phyloP scores from a whole-genome alignment of 2,329 filamentous ascomycete genomes.

The Chaetothyriales sp. region DNA sequence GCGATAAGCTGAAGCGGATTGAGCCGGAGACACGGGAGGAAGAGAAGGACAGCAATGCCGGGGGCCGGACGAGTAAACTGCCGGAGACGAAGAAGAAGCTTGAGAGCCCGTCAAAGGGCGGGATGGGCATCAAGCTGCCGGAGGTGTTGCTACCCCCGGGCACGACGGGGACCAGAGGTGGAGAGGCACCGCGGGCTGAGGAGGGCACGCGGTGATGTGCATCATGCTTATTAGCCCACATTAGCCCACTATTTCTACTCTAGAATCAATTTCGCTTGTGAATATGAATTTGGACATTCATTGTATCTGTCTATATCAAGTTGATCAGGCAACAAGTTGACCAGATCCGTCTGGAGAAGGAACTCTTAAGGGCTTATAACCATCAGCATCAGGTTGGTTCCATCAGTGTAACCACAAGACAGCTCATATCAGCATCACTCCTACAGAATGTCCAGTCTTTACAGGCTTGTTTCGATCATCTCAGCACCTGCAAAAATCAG shows the following conservation, averaged over 20 bases:
- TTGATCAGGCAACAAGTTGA: no score
- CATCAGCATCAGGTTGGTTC: no score
- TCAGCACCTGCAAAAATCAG: no score
- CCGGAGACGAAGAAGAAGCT: constrained; percentile 15
- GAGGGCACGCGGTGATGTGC: background rate
- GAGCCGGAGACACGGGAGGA: constrained; percentile 40
- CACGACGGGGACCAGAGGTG: constrained; percentile 1
- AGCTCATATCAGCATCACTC: no score
- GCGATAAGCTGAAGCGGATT: constrained; percentile 63
- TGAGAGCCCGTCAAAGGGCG: constrained; percentile 10
- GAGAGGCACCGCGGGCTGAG: background rate
- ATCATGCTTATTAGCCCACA: background rate
- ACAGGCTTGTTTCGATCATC: no score
- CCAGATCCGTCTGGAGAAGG: no score
- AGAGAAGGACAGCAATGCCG: constrained; percentile 26
- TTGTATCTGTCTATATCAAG: no score
- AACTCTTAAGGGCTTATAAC: no score
- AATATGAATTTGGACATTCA: no score
- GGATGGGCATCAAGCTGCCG: constrained; percentile 17
- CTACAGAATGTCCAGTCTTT: no score
- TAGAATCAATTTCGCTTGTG: no score
- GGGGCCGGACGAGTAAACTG: constrained; percentile 13
- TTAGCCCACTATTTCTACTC: background rate
- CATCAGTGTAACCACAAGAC: no score
- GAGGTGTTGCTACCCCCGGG: constrained; percentile 16